Base-by-base conservation (phyloP, 2,329 filamentous ascomycete genomes). In the Talaromyces sp. region DNA sequence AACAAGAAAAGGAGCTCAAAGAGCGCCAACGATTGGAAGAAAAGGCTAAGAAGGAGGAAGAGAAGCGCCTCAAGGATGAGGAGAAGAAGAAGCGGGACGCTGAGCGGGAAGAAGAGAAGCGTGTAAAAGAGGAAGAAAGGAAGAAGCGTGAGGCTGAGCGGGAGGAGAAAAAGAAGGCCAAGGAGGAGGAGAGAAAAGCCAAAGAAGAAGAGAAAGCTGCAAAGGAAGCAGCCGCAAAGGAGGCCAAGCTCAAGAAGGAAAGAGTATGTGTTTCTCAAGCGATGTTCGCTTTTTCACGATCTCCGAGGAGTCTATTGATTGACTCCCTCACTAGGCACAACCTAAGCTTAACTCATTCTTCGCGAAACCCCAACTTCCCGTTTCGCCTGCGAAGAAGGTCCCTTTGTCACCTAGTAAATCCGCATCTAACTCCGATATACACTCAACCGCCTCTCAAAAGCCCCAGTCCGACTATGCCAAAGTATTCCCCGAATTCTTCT, bases 401-500 rank as follows among this genome's bases (percentile, higher is more conserved):
- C 77, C 54, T 4, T 9, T 9, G 60, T 67, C 57, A 9, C 69
- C 63, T 4, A 64, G 55, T 19, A 67, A 67, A 49, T 9, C 53
- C 1, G 41, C 58, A 0, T 20, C 47, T 3, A 33, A 30, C 10
- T 57, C 57, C 36, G 54, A 54, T 11, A n/a, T 45, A 17, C n/a
- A 54, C 13, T 54, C 52, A 11, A 37, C 9, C 49, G 16, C 51
- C 2, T 50, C 60, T 16, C 59, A 63, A 35, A 63, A 68, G 20
- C 27, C 59, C 7, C 57, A 66, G 20, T 80, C 82, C 0, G 80
- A 84, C 40, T 92, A 90, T 61, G 77, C 88, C 16, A 86, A 84
- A 60, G 77, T 81, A 32, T 97, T 97, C 65, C 82, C 91, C 29
- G 86, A 89, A 0, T 97, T 97, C 70, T 92, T 88, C 57, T 67